phyloP scores from a whole-genome alignment of 2,329 filamentous ascomycete genomes.

The Penicillium oxalicum region DNA sequence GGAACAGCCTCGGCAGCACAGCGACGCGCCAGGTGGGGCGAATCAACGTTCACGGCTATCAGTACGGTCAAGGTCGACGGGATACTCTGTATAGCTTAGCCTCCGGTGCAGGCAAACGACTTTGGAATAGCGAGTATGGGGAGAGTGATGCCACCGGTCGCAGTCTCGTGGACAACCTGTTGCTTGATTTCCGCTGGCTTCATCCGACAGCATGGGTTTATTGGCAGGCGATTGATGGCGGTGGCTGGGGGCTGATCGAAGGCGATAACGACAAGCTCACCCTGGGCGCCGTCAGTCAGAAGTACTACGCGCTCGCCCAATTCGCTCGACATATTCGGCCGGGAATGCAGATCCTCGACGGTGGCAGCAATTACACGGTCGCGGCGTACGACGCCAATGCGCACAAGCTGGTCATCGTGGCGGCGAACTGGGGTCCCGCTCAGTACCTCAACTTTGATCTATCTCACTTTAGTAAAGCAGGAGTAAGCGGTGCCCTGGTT shows the following conservation, averaged over 20 bases:
- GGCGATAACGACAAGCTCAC: conserved; percentile 5
- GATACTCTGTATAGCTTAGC: conserved; percentile 2
- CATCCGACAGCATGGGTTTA: conserved; percentile 10
- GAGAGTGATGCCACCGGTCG: conserved; percentile 7
- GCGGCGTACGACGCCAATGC: conserved; percentile 5
- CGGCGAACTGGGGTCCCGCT: conserved; percentile 8
- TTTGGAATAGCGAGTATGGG: conserved; percentile 12
- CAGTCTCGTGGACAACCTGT: conserved; percentile 2
- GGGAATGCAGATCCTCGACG: conserved; percentile 9
- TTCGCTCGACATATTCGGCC: conserved; percentile 12
- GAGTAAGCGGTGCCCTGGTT: conserved; percentile 4
- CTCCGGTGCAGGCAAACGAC: conserved; percentile 2
- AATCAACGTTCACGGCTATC: conserved; percentile 10
- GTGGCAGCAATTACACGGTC: conserved; percentile 5
- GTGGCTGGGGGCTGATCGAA: conserved; percentile 9
- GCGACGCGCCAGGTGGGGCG: conserved; percentile 4
- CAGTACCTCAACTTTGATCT: conserved; percentile 10
- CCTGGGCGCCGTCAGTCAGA: conserved; percentile 4
- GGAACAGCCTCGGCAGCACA: conserved; percentile 8
- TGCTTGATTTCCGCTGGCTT: conserved; percentile 5
- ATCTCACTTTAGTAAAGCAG: conserved; percentile 5
- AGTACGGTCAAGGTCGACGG: not conserved
- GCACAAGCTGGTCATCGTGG: conserved; percentile 10
- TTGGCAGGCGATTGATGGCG: conserved; percentile 9
- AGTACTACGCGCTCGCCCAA: conserved; percentile 10